A percentile compares a stretch with the other conserved stretches of the same genome.
Conservation (phyloP, 495 filamentous ascomycete species). For the Penicillium atrosanguineum region DNA sequence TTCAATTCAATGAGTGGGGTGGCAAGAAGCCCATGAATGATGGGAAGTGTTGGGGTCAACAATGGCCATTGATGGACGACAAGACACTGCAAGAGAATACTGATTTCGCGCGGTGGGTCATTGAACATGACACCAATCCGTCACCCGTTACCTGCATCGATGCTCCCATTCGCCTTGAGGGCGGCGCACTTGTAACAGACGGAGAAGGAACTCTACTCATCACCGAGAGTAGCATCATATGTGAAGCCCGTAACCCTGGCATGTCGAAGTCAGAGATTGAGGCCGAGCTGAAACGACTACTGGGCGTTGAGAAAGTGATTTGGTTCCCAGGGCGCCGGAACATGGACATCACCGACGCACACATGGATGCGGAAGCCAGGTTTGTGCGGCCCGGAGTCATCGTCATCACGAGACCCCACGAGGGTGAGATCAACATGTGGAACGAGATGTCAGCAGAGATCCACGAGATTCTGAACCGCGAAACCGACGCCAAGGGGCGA, state of each 20-base stretch:
- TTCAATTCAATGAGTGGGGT: conserved; percentile 31
- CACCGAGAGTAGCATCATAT: conserved; percentile 29
- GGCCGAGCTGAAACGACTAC: conserved; percentile 19
- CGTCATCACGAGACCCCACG: conserved; percentile 19
- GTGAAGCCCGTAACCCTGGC: conserved; percentile 25
- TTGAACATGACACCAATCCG: conserved; percentile 15
- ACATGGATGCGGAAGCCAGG: conserved; percentile 26
- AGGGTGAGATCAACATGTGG: conserved; percentile 14
- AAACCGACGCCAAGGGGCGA: conserved; percentile 26
- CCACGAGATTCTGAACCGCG: conserved; percentile 11
- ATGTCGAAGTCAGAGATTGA: conserved; percentile 20
- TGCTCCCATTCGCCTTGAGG: conserved; percentile 20
- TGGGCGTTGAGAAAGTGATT: conserved; percentile 28
- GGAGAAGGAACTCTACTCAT: conserved; percentile 29
- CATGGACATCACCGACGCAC: conserved; percentile 26
- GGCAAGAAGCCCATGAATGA: conserved; percentile 20
- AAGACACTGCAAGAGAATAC: conserved; percentile 19
- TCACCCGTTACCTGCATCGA: conserved; percentile 16
- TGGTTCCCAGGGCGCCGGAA: conserved; percentile 27
- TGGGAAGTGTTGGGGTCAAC: conserved; percentile 15
- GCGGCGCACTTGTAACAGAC: conserved; percentile 25
- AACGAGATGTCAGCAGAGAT: conserved; percentile 22
- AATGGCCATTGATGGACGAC: conserved; percentile 17
- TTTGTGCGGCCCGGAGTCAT: conserved; percentile 26
- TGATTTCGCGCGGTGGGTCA: conserved; percentile 21